phyloP scores from a whole-genome alignment of 2,329 filamentous ascomycete genomes.

The Pleomassaria siparia region DNA sequence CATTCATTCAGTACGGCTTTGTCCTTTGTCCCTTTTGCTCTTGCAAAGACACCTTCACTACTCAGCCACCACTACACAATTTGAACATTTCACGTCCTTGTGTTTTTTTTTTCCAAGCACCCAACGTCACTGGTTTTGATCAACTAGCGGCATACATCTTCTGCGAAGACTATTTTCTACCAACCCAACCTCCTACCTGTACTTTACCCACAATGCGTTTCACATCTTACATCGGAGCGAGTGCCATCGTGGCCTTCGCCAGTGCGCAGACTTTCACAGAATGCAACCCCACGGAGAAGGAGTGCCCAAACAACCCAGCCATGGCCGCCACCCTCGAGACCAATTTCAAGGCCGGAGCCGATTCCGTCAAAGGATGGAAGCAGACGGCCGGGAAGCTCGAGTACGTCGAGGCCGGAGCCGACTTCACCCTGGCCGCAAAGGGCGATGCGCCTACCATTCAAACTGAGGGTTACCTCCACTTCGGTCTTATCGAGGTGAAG shows the following conservation, averaged over 20 bases:
- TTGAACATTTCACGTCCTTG: no score
- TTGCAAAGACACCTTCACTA: conserved; percentile 30
- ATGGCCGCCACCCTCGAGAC: conserved; percentile 43
- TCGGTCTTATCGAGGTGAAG: conserved; percentile 74
- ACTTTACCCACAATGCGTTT: conserved; percentile 28
- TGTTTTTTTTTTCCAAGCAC: no score
- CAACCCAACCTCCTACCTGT: conserved; percentile 2
- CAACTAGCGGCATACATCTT: conserved; percentile 18
- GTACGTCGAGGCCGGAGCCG: conserved; percentile 47
- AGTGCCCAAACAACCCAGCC: conserved; percentile 49
- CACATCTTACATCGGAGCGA: conserved; percentile 25
- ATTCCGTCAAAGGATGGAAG: conserved; percentile 41
- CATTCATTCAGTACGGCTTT: background rate
- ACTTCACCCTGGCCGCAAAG: conserved; percentile 53
- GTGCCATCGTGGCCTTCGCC: conserved; percentile 36
- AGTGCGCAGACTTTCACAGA: conserved; percentile 49
- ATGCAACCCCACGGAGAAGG: conserved; percentile 48
- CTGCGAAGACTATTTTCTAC: conserved; percentile 32
- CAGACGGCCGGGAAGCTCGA: conserved; percentile 47
- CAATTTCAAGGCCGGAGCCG: conserved; percentile 48
- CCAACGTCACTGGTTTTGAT: background rate
- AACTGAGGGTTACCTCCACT: conserved; percentile 83
- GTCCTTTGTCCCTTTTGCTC: conserved; percentile 7
- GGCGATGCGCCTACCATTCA: conserved; percentile 66
- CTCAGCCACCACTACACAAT: conserved; percentile 11